These are phyloP conservation scores for Xylariaceae sp. DNA, from an alignment of 2,329 filamentous ascomycete genomes.

Conservation along the genomic window DNA sequence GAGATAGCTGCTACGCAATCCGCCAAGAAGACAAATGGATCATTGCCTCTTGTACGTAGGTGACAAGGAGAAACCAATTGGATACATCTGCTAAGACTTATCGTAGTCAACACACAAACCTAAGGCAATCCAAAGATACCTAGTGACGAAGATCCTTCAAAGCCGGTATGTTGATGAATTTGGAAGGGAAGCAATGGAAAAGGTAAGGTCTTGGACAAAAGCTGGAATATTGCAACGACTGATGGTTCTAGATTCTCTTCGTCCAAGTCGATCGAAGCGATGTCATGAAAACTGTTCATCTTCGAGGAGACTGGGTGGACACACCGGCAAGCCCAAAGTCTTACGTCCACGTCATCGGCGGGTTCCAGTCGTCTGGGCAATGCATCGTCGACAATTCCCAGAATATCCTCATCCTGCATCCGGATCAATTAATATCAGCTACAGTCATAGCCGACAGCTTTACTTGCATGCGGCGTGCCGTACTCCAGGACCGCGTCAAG, in stretches of 20 bases:
- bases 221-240: constrained; percentile 15
- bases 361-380: constrained; percentile 69
- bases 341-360: constrained; percentile 84
- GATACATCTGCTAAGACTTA: constrained; percentile 61
- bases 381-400: constrained; percentile 82
- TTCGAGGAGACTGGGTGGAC: constrained; percentile 86
- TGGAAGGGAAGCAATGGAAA: constrained; percentile 65
- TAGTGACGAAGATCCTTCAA: constrained; percentile 74
- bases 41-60: constrained; percentile 57
- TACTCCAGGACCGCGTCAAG: constrained; percentile 93
- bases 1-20: constrained; percentile 75
- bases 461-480: constrained; percentile 84
- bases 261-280: constrained; percentile 78
- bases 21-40: constrained; percentile 35
- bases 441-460: constrained; percentile 98
- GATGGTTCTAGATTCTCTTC: constrained; percentile 66
- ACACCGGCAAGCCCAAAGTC: constrained; percentile 74
- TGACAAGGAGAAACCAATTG: constrained; percentile 32
- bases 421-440: constrained; percentile 91
- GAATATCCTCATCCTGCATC: constrained; percentile 88
- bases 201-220: constrained; percentile 55
- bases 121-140: constrained; percentile 83
- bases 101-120: constrained; percentile 67
- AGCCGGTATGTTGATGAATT: constrained; percentile 67
- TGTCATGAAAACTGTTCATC: constrained; percentile 66